Evolutionary conservation across 2,329 filamentous ascomycete species (phyloP).

Genomic region (Penicillium sp.): DNA sequence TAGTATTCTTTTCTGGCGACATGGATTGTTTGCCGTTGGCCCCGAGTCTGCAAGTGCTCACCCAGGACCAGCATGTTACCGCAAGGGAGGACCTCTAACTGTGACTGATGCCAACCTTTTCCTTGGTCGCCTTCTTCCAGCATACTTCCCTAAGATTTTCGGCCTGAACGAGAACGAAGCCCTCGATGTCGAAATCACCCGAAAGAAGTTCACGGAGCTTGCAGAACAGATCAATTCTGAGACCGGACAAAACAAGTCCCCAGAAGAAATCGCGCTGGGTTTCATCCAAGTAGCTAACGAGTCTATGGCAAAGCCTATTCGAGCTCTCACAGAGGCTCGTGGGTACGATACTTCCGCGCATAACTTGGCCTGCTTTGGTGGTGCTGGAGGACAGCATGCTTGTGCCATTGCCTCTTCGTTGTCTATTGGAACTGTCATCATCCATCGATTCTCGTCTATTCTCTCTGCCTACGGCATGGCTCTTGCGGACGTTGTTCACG

Average conservation of each 20-base stretch:
- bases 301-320: slow-evolving; percentile 66
- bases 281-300: slow-evolving; percentile 47
- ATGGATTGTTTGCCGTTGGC: slow-evolving; percentile 87
- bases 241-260: slow-evolving; percentile 45
- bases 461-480: slow-evolving; percentile 93
- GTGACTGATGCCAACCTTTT: slow-evolving; percentile 92
- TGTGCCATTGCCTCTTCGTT: slow-evolving; percentile 85
- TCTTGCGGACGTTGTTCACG: slow-evolving; percentile 87
- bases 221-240: slow-evolving; percentile 77
- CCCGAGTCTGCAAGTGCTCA: slow-evolving; percentile 90
- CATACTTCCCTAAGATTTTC: slow-evolving; percentile 96
- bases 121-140: slow-evolving; percentile 78
- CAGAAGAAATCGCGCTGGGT: slow-evolving; percentile 56
- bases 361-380: slow-evolving; percentile 84
- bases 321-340: slow-evolving; percentile 87
- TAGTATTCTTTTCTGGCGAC: slow-evolving; percentile 73
- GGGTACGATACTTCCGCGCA: slow-evolving; percentile 89
- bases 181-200: slow-evolving; percentile 71
- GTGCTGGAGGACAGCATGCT: slow-evolving; percentile 88
- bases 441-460: slow-evolving; percentile 89
- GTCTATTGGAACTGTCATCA: slow-evolving; percentile 72
- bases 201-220: slow-evolving; percentile 61
- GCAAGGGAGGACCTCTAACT: slow-evolving; percentile 84
- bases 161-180: slow-evolving; percentile 84
- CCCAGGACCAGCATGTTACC: slow-evolving; percentile 87